phyloP scores from a whole-genome alignment of 2,329 filamentous ascomycete genomes.

The Beauveria rudraprayagi region DNA sequence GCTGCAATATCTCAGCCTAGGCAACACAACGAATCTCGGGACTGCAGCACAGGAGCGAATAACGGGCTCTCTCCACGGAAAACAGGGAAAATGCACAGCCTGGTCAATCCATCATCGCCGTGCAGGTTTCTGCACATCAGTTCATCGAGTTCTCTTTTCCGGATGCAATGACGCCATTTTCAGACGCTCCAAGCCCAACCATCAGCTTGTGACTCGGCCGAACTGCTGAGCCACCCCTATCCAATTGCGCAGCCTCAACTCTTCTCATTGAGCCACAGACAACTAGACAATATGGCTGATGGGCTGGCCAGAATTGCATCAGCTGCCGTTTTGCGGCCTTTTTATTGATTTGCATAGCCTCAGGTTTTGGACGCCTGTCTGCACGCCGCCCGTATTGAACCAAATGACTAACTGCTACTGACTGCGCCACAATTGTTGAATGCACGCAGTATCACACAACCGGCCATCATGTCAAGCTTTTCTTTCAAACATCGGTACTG shows the following conservation, averaged over 20 bases:
- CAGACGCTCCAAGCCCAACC: neutral
- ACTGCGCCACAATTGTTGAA: neutral
- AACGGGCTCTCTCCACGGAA: neutral
- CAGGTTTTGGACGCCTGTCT: neutral
- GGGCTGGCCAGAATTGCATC: neutral
- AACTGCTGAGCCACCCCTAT: neutral
- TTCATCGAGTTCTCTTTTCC: neutral
- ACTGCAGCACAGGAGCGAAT: neutral
- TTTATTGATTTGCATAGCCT: neutral
- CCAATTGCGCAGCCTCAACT: neutral
- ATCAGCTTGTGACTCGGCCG: neutral
- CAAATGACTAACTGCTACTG: neutral
- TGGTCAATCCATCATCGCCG: neutral
- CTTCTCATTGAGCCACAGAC: neutral
- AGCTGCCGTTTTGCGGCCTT: neutral
- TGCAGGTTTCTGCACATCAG: neutral
- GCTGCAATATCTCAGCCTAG: neutral
- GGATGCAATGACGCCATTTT: neutral
- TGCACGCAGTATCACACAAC: neutral
- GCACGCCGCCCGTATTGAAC: neutral
- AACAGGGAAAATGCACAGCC: neutral
- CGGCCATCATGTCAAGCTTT: neutral
- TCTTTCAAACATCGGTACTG: neutral
- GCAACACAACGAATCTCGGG: neutral
- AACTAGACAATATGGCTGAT: neutral